phyloP scores from a whole-genome alignment of 371 early-diverging fungal genomes.

The Amoeboaphelidium occidentale region DNA sequence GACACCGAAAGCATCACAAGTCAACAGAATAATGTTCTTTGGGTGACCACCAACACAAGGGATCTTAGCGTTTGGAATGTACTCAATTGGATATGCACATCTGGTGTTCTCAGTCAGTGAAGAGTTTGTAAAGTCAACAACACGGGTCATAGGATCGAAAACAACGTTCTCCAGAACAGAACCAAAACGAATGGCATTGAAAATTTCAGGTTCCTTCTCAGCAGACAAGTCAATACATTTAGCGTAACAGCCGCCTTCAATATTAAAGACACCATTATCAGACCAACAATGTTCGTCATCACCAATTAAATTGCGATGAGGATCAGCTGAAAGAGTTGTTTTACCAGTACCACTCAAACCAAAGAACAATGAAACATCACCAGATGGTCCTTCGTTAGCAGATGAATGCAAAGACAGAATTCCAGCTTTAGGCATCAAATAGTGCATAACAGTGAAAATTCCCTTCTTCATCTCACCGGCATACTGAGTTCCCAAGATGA shows the following conservation, averaged over 20 bases:
- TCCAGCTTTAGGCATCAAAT: conserved; percentile 86
- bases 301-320: conserved; percentile 73
- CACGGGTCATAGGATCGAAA: conserved; percentile 47
- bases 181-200: conserved; percentile 78
- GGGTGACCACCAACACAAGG: conserved; percentile 86
- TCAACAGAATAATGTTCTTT: conserved; percentile 81
- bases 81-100: conserved; percentile 91
- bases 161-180: conserved; percentile 87
- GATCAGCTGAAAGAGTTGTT: conserved; percentile 90
- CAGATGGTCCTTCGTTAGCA: conserved; percentile 71
- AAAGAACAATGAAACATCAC: conserved; percentile 90
- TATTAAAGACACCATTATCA: conserved; percentile 80
- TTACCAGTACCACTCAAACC: conserved; percentile 94
- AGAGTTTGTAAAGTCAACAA: conserved; percentile 59
- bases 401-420: conserved; percentile 88
- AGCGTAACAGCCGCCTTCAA: conserved; percentile 97
- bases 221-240: conserved; percentile 79
- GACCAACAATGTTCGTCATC: conserved; percentile 98
- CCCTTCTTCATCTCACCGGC: conserved; percentile 99
- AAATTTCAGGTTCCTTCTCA: conserved; percentile 96
- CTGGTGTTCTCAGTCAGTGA: conserved; percentile 89
- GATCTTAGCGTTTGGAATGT: conserved; percentile 82
- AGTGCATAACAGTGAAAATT: conserved; percentile 92
- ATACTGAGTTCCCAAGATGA: conserved; percentile 88
- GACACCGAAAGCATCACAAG: conserved; percentile 94